Evolutionary conservation across 139 green algal species (phyloP), one percentile per base, ranked within the genome.

Genomic region (Tetradesmus lagerheimii): DNA sequence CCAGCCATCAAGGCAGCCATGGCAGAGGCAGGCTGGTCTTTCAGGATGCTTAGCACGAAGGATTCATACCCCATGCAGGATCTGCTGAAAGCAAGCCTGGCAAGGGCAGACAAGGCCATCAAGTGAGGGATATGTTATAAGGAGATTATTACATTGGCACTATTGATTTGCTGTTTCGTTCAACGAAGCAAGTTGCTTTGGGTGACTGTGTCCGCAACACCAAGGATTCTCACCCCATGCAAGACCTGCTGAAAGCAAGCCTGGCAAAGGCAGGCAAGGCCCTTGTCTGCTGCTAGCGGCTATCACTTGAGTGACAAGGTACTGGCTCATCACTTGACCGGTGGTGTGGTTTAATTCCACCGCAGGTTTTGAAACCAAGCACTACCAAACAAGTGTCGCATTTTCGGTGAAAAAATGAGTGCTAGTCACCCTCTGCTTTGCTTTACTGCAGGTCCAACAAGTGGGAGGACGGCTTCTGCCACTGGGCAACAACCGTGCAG

Each of bases 381-480:
- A n/a, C n/a, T n/a, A n/a, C n/a, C n/a, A n/a, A n/a, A n/a, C n/a
- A n/a, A n/a, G n/a, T n/a, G n/a, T n/a, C n/a, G n/a, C n/a, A n/a
- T n/a, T n/a, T n/a, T n/a, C n/a, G n/a, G n/a, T n/a, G n/a, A n/a
- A n/a, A n/a, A n/a, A n/a, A n/a, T n/a, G n/a, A n/a, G n/a, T n/a
- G n/a, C n/a, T n/a, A n/a, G n/a, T n/a, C n/a, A n/a, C n/a, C n/a
- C n/a, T n/a, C 62, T 34, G 62, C 62, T 34, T 34, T 31, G 66
- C 15, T 35, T 20, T 20, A 2, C 43, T 67, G 25, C 79, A 85
- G 79, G 79, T 34, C 79, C 35, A 35, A 39, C 20, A 66, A 85
- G 39, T 85, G 79, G 79, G 27, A 47, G 34, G 79, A 85, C 6
- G 79, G 41, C 41, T 66, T 85, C 31, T 85, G 79, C 41, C 53